A percentile compares a stretch with the other conserved stretches of the same genome.
These are phyloP conservation scores for Prosopis cineraria DNA, from an alignment of 306 rosid genomes.

Conservation along the genomic window DNA sequence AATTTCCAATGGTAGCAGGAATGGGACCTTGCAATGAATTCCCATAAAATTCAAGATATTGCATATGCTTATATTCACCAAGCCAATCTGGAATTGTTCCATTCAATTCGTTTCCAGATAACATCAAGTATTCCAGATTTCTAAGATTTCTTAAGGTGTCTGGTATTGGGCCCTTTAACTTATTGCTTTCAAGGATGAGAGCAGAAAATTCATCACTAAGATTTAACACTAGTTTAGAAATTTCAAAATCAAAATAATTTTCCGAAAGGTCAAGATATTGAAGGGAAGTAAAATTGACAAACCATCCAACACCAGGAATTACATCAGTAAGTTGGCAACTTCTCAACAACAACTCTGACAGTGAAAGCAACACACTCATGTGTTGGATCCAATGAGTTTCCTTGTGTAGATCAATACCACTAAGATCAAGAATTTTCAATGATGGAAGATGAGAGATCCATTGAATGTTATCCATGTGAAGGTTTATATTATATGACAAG, in stretches of 20 bases:
- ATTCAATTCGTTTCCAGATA: background rate
- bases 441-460: background rate
- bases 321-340: background rate
- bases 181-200: background rate
- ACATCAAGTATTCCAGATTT: background rate
- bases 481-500: background rate
- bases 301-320: background rate
- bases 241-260: background rate
- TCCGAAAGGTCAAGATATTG: background rate
- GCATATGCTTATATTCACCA: background rate
- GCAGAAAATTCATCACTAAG: background rate
- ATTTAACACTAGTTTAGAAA: background rate
- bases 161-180: background rate
- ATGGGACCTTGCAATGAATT: background rate
- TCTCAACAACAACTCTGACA: background rate
- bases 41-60: background rate
- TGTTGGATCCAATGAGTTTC: background rate
- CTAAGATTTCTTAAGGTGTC: background rate
- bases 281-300: background rate
- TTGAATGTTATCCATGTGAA: background rate
- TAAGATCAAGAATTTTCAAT: background rate
- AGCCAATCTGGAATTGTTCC: conserved; percentile 3
- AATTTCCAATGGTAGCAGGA: background rate
- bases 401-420: background rate
- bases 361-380: background rate